Base-by-base conservation (phyloP, 345 rosid species). In the Eutrema yunnanense region DNA sequence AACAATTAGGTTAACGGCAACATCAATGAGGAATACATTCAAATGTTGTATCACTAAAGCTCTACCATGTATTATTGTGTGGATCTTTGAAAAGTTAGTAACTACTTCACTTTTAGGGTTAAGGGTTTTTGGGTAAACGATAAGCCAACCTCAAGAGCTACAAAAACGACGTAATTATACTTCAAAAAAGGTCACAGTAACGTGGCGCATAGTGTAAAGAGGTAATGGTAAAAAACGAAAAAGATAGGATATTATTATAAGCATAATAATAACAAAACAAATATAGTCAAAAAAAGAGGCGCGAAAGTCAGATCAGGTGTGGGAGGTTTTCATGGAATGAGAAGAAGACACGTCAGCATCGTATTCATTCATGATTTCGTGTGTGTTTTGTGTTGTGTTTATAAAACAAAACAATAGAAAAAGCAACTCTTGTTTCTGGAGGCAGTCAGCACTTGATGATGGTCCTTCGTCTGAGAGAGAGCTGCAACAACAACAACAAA, bases 291-390 rank as follows among this genome's bases (percentile, higher is more conserved):
- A 65, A 33, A 73, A 74, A 66, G 67, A 73, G 78, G 73, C 78
- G 78, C 73, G 73, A 74, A 74, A 66, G 78, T 66, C 60, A 74
- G 78, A 41, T 65, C 78, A 73, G 72, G 66, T 73, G 72, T 38
- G 29, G 38, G 37, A 58, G 42, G 14, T 36, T 40, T 40, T 47
- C 37, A 65, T 56, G 58, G 60, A 73, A 65, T 37, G 66, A 30
- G 61, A 55, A 9, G 6, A 30, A 29, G 8, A 55, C 60, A 64
- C 77, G 65, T 55, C 26, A 73, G 65, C 58, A 52, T 64, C 72
- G 72, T 29, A 33, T 43, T 38, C 52, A 33, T 43, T 38, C 52
- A 48, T 73, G 72, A 49, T 73, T 65, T 65, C 60, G 72, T 65
- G 65, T 62, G 22, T 19, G 22, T 19, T 0, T 19, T 19, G 9